Evolutionary conservation across 495 filamentous ascomycete genomes (phyloP).

Genomic region (Penicillium ochrochloron): DNA sequence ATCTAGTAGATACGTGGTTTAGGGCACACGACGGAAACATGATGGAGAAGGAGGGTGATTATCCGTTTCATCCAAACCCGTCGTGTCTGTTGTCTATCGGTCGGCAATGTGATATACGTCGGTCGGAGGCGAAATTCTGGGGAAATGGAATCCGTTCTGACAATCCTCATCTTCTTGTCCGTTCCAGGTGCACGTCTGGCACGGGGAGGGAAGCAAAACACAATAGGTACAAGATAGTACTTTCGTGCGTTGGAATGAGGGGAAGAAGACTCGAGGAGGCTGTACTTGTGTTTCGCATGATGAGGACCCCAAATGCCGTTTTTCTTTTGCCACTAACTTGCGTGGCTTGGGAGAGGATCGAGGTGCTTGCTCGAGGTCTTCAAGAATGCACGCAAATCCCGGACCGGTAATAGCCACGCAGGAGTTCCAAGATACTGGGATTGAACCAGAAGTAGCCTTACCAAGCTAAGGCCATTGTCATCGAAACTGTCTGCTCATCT

Average conservation of each 20-base stretch:
- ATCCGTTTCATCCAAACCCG: conserved; percentile 14
- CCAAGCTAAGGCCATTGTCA: not conserved
- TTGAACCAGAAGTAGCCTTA: not conserved
- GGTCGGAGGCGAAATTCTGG: conserved; percentile 15
- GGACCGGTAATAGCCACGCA: conserved; percentile 20
- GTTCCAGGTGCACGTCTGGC: not conserved
- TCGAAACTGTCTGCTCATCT: not conserved
- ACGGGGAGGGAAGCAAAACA: not conserved
- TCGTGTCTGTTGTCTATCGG: not conserved
- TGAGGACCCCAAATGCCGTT: conserved; percentile 4
- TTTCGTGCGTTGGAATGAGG: not conserved
- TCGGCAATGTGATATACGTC: conserved; percentile 16
- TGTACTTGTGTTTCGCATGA: conserved; percentile 12
- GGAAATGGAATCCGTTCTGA: conserved; percentile 10
- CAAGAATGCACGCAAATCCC: conserved; percentile 21
- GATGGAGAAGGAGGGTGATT: not conserved
- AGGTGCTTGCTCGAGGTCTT: conserved; percentile 11
- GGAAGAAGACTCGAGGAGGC: not conserved
- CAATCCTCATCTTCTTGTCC: not conserved
- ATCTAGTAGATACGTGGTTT: not conserved
- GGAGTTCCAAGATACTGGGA: conserved; percentile 5
- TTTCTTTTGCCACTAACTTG: conserved; percentile 17
- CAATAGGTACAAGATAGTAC: not conserved
- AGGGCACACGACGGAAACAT: not conserved
- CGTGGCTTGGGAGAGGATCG: conserved; percentile 13